These are phyloP conservation scores for Hygrophila difformis DNA, from an alignment of 257 asterid genomes.

Conservation along the genomic window DNA sequence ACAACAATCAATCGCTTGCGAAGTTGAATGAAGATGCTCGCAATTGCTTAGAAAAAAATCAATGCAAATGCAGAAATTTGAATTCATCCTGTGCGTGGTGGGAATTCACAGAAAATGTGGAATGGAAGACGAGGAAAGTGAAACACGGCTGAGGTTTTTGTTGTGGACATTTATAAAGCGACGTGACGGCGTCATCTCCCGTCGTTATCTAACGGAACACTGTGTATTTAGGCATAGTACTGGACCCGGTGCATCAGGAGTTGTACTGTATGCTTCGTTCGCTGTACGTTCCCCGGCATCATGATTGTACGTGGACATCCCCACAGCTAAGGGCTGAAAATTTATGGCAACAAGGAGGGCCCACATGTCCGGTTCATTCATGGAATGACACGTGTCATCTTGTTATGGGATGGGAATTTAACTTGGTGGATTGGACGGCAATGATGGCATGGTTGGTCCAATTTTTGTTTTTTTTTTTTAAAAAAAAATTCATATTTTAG, in stretches of 20 bases:
- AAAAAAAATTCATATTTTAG: too few species aligned
- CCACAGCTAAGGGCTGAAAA: conserved; percentile 19
- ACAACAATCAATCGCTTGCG: background rate
- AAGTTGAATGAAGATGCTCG: conserved; percentile 18
- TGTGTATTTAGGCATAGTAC: background rate
- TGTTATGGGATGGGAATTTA: too few species aligned
- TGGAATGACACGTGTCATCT: too few species aligned
- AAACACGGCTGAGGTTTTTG: conserved; percentile 11
- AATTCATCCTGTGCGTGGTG: background rate
- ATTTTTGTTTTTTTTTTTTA: too few species aligned
- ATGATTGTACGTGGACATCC: conserved; percentile 17
- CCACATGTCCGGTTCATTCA: too few species aligned
- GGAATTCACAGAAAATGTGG: conserved; percentile 5
- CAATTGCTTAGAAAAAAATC: conserved; percentile 9
- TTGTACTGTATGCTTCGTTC: conserved; percentile 20
- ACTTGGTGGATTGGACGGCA: too few species aligned
- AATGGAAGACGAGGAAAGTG: conserved; percentile 15
- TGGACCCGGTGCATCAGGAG: background rate
- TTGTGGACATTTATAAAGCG: conserved; percentile 19
- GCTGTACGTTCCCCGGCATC: conserved; percentile 20
- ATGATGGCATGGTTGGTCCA: too few species aligned
- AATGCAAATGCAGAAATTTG: background rate
- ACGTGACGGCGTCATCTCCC: conserved; percentile 32
- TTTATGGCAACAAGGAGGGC: too few species aligned
- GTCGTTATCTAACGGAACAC: conserved; percentile 54